Conservation (phyloP, 768 basidiomycete species). For the Leccinum broughii region DNA sequence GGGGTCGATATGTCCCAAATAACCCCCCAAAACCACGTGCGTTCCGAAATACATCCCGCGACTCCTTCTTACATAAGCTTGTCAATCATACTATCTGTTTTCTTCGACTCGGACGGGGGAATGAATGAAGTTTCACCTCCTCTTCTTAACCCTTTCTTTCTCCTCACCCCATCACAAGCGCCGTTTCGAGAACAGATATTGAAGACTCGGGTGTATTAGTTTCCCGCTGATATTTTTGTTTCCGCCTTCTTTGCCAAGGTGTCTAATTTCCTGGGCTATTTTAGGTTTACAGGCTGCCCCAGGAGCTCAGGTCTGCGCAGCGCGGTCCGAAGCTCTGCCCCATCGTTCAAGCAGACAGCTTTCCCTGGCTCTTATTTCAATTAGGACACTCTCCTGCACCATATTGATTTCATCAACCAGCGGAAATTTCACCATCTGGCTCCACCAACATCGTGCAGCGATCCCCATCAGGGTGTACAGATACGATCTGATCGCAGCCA, state of each 20-base stretch:
- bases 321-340: background rate
- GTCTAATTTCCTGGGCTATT: background rate
- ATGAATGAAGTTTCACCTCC: background rate
- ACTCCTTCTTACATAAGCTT: no score
- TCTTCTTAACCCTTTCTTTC: background rate
- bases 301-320: background rate
- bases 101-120: background rate
- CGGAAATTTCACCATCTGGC: background rate
- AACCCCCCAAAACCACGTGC: background rate
- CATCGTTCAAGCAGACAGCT: background rate
- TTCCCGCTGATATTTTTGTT: background rate
- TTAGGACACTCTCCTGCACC: no score
- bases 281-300: background rate
- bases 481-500: background rate
- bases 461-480: background rate
- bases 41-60: background rate
- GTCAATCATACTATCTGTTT: no score
- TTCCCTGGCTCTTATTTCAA: no score
- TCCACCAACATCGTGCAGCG: background rate
- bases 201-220: no score
- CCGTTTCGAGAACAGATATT: background rate
- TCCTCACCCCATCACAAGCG: background rate
- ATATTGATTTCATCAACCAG: background rate
- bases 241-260: background rate
- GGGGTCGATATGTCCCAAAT: background rate